Evolutionary conservation across 192 early-diverging fungal genomes (phyloP).

Genomic region (Coemansia sp.): DNA sequence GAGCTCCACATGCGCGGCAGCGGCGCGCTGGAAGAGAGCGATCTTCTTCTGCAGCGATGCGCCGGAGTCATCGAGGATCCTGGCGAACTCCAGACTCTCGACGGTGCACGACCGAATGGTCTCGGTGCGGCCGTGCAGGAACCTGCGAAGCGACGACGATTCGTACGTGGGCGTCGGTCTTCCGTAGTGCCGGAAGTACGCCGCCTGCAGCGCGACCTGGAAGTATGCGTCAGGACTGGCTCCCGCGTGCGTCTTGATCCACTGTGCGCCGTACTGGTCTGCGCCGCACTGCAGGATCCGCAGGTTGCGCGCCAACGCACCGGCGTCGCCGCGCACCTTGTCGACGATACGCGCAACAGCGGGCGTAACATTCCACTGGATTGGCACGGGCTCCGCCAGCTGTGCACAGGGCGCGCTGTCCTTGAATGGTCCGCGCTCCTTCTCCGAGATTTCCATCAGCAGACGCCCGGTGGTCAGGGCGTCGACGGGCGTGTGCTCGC

Average conservation of each 20-base stretch:
- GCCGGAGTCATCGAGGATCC: slow-evolving; percentile 71
- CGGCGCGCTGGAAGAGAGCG: slow-evolving; percentile 63
- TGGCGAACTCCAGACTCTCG: slow-evolving; percentile 77
- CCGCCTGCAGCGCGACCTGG: slow-evolving; percentile 87
- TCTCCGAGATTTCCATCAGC: slow-evolving; percentile 66
- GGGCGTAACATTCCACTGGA: slow-evolving; percentile 70
- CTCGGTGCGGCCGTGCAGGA: slow-evolving; percentile 88
- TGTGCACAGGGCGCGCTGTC: slow-evolving; percentile 34
- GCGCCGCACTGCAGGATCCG: slow-evolving; percentile 71
- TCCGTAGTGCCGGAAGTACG: slow-evolving; percentile 76
- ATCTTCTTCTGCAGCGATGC: slow-evolving; percentile 51
- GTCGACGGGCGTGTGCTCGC: slow-evolving; percentile 94
- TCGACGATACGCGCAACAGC: slow-evolving; percentile 59
- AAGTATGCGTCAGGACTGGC: slow-evolving; percentile 88
- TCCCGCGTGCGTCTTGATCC: slow-evolving; percentile 75
- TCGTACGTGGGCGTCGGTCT: slow-evolving; percentile 73
- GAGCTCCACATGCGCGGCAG: slow-evolving; percentile 67
- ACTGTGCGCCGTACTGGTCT: slow-evolving; percentile 76
- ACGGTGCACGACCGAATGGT: slow-evolving; percentile 80
- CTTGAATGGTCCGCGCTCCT: slow-evolving; percentile 29
- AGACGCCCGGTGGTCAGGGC: slow-evolving; percentile 85
- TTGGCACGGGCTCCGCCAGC: slow-evolving; percentile 56
- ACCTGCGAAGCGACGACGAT: slow-evolving; percentile 69
- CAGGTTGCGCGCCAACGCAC: slow-evolving; percentile 67
- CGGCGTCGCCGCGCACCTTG: slow-evolving; percentile 65